Conservation (phyloP, 495 filamentous ascomycete species). For the Pyrenula aspistea region DNA sequence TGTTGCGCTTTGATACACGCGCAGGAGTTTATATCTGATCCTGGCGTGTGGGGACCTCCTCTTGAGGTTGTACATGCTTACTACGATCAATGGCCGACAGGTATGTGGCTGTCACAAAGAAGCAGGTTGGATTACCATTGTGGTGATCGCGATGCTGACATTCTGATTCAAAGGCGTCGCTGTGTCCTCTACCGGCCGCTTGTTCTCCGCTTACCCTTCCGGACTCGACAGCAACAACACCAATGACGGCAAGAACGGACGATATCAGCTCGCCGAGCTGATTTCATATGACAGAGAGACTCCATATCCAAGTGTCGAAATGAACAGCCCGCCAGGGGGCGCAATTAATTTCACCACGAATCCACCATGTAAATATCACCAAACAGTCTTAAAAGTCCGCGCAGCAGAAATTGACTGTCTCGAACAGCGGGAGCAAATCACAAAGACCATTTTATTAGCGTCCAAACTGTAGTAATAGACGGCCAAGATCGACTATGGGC, state of each 20-base stretch:
- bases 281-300: slow-evolving; percentile 21
- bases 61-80: slow-evolving; percentile 13
- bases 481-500: slow-evolving; percentile 31
- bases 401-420: not conserved
- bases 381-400: not conserved
- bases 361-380: slow-evolving; percentile 12
- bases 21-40: slow-evolving; percentile 8
- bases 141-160: not conserved
- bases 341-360: slow-evolving; percentile 31
- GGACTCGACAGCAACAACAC: slow-evolving; percentile 26
- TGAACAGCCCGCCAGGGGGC: slow-evolving; percentile 29
- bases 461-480: slow-evolving; percentile 33
- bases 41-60: slow-evolving; percentile 3
- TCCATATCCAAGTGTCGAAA: slow-evolving; percentile 24
- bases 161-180: slow-evolving; percentile 18
- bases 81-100: slow-evolving; percentile 15
- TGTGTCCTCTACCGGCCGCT: slow-evolving; percentile 27
- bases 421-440: slow-evolving; percentile 20
- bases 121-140: not conserved
- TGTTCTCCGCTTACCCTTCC: slow-evolving; percentile 34
- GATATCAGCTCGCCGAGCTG: slow-evolving; percentile 32
- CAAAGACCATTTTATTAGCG: slow-evolving; percentile 28
- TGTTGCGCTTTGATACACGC: not conserved
- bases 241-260: slow-evolving; percentile 1
- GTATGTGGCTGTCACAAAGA: not conserved